Evolutionary conservation across 768 basidiomycete species (phyloP).

Genomic region (Inosperma sp.): DNA sequence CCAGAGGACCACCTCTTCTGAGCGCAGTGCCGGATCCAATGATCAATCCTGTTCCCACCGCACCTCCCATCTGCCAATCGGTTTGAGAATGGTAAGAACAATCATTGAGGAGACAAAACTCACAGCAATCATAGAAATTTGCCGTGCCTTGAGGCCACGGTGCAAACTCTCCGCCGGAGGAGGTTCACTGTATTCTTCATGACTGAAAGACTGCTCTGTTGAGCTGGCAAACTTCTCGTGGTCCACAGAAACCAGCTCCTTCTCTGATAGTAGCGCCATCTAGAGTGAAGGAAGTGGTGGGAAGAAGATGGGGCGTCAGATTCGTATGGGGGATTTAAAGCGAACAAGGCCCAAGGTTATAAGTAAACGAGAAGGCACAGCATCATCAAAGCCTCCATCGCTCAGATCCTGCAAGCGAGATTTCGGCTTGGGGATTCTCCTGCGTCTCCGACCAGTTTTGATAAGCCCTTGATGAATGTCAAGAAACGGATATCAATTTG

Average conservation of each 20-base stretch:
- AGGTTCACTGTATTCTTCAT: slow-evolving; percentile 32
- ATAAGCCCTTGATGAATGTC: too few relatives aligned
- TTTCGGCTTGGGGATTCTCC: too few relatives aligned
- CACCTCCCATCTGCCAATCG: slow-evolving; percentile 38
- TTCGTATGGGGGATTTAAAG: not conserved
- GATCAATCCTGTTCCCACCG: slow-evolving; percentile 52
- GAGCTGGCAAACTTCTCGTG: slow-evolving; percentile 14
- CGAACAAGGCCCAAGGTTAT: too few relatives aligned
- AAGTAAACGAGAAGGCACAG: too few relatives aligned
- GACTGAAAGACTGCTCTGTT: slow-evolving; percentile 11
- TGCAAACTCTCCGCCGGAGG: slow-evolving; percentile 37
- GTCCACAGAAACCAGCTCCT: slow-evolving; percentile 19
- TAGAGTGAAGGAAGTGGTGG: slow-evolving; percentile 1
- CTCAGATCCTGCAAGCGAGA: too few relatives aligned
- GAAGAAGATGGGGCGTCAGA: not conserved
- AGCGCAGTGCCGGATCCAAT: slow-evolving; percentile 59
- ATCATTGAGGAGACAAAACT: slow-evolving; percentile 12
- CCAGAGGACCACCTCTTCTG: slow-evolving; percentile 50
- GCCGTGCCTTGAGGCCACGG: slow-evolving; percentile 47
- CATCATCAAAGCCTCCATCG: too few relatives aligned
- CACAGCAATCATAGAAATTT: slow-evolving; percentile 55
- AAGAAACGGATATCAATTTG: too few relatives aligned
- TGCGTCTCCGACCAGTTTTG: too few relatives aligned
- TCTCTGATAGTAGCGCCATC: slow-evolving; percentile 22
- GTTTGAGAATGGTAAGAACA: not conserved